Evolutionary conservation across 2,329 filamentous ascomycete species (phyloP).

Genomic region (Sporothrix humicola): DNA sequence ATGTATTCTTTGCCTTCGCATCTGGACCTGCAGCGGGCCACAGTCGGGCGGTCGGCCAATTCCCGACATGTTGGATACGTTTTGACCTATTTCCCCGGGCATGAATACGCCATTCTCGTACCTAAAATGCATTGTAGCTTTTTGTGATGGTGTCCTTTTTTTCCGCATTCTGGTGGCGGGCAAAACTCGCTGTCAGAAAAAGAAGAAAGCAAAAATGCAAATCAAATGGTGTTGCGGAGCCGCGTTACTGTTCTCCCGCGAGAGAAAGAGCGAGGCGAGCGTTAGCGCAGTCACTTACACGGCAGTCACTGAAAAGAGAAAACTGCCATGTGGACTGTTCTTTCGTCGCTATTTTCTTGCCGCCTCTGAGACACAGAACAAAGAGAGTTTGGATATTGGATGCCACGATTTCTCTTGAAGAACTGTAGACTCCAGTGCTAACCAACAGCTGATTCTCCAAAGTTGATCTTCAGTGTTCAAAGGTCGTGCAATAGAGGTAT

Average conservation of each 20-base stretch:
- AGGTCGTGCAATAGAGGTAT: background rate
- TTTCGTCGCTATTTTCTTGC: background rate
- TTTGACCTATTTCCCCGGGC: background rate
- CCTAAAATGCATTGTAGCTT: background rate
- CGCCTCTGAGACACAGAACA: background rate
- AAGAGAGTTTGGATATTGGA: background rate
- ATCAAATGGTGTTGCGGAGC: background rate
- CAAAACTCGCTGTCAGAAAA: background rate
- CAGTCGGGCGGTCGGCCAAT: background rate
- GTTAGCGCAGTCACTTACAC: background rate
- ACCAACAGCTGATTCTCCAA: background rate
- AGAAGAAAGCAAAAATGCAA: background rate
- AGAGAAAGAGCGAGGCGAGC: constrained; percentile 3
- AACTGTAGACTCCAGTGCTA: too few relatives aligned
- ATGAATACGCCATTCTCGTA: background rate
- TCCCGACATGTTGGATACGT: background rate
- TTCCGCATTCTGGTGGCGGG: constrained; percentile 10
- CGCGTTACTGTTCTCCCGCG: constrained; percentile 1
- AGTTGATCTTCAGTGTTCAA: background rate
- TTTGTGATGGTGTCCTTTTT: background rate
- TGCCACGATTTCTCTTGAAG: background rate
- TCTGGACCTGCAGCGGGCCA: background rate
- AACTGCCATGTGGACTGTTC: background rate
- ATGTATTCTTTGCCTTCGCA: background rate
- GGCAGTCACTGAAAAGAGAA: background rate